Evolutionary conservation across 75 land plant genomes (phyloP), one percentile per base, ranked within the genome.

Genomic region (Sequoia sempervirens): DNA sequence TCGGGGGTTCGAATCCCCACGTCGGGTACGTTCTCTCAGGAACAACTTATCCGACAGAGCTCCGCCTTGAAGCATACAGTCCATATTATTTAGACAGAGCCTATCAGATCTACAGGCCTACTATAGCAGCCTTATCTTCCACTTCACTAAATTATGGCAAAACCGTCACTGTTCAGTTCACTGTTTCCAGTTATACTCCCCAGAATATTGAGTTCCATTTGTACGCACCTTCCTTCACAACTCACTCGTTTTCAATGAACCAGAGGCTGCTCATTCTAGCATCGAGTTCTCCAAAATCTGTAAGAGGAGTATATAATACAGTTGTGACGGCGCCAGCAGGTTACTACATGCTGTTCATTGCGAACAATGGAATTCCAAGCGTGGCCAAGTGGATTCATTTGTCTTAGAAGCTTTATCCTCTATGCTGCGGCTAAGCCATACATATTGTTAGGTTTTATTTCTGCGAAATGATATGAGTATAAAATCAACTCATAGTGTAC

Each of bases 181-280:
- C 83, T 84, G 83, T 92, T 23, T 68, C 70, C n/a, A 32, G 34
- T 32, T 70, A 70, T 9, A 2, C 15, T 70, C 15, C 74, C 0
- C 2, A 14, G 3, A 70, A 12, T 32, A 70, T 70, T 70, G 1
- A 11, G 11, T 75, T 75, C 43, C 32, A 75, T 5, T 15, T 75
- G 14, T 75, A 75, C 78, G 73, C 88, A 41, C 88, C 98, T 11
- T 75, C 94, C 1, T 94, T 94, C 85, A 86, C 86, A 36, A 94
- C 96, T 23, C 98, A 96, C 76, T 85, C 94, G 7, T 86, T 86
- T 79, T 81, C 92, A 30, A 90, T 89, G 93, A 91, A 88, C 72
- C 97, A 95, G 87, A 88, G 94, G 86, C 40, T 88, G 87, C 74
- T 95, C 79, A 68, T 84, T 75, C 90, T 95, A 37, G 18, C 40